Evolutionary conservation across 2,329 filamentous ascomycete genomes (phyloP).

Genomic region (Aspergillus fijiensis): DNA sequence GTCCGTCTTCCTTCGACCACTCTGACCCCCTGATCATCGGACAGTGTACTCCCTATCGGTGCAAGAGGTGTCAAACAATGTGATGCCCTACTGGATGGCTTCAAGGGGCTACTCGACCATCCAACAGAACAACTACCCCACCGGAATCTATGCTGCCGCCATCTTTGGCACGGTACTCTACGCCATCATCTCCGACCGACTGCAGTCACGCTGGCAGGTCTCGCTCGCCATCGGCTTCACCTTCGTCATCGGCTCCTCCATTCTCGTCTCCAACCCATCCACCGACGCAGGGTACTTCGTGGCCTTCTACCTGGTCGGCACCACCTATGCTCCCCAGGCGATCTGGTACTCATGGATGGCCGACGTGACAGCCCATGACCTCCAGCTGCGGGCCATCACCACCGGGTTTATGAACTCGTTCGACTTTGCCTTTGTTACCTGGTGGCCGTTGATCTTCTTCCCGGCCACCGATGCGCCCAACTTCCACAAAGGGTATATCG

Average conservation of each 20-base stretch:
- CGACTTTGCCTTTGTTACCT: slow-evolving; percentile 46
- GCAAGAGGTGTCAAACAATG: slow-evolving; percentile 46
- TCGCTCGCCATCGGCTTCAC: slow-evolving; percentile 46
- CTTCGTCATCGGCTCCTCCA: slow-evolving; percentile 39
- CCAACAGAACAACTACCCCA: slow-evolving; percentile 50
- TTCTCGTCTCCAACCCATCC: slow-evolving; percentile 6
- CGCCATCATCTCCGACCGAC: slow-evolving; percentile 43
- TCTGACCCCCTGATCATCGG: background rate
- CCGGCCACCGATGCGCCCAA: slow-evolving; percentile 44
- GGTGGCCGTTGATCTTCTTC: slow-evolving; percentile 45
- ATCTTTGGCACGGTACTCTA: slow-evolving; percentile 46
- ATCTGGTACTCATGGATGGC: slow-evolving; percentile 52
- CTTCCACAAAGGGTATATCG: slow-evolving; percentile 42
- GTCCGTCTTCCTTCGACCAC: background rate
- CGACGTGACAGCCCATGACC: slow-evolving; percentile 35
- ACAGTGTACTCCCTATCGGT: slow-evolving; percentile 47
- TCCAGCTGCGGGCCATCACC: slow-evolving; percentile 47
- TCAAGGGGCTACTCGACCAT: slow-evolving; percentile 45
- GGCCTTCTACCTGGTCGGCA: slow-evolving; percentile 48
- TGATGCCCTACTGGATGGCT: slow-evolving; percentile 49
- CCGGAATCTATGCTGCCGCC: slow-evolving; percentile 43
- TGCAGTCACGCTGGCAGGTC: slow-evolving; percentile 47
- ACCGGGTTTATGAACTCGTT: slow-evolving; percentile 49
- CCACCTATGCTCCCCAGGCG: slow-evolving; percentile 48
- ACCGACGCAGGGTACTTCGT: slow-evolving; percentile 42